Conservation (phyloP, 768 basidiomycete species). For the Russula lepida region DNA sequence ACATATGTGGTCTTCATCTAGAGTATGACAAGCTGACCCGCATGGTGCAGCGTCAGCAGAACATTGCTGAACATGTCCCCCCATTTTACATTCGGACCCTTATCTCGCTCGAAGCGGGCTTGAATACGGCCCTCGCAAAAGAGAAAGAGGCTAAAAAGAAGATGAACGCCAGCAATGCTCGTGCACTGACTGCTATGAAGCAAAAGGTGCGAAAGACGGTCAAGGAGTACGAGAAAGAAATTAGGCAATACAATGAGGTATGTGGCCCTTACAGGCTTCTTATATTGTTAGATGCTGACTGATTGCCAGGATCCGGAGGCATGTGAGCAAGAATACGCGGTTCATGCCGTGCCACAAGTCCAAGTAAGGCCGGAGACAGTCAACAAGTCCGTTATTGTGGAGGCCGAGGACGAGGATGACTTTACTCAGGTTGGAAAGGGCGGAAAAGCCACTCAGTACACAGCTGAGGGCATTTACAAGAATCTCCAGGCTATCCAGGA, state of each 20-base stretch:
- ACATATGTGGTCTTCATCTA: slow-evolving; percentile 33
- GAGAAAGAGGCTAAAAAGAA: slow-evolving; percentile 95
- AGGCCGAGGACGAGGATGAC: slow-evolving; percentile 33
- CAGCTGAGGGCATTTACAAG: slow-evolving; percentile 84
- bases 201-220: slow-evolving; percentile 89
- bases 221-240: slow-evolving; percentile 80
- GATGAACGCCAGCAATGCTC: slow-evolving; percentile 90
- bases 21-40: slow-evolving; percentile 95
- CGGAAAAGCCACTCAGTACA: slow-evolving; percentile 74
- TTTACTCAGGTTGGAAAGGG: slow-evolving; percentile 91
- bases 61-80: slow-evolving; percentile 78
- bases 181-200: slow-evolving; percentile 94
- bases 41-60: slow-evolving; percentile 82
- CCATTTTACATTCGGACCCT: slow-evolving; percentile 77
- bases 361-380: slow-evolving; percentile 33
- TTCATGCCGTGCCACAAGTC: slow-evolving; percentile 39
- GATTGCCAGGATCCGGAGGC: slow-evolving; percentile 70
- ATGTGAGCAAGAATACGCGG: slow-evolving; percentile 70
- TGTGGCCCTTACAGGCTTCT: slow-evolving; percentile 21
- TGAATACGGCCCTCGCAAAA: slow-evolving; percentile 65
- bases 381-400: slow-evolving; percentile 29
- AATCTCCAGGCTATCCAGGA: slow-evolving; percentile 86
- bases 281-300: not conserved
- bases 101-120: slow-evolving; percentile 61
- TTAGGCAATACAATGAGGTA: slow-evolving; percentile 75